These are phyloP conservation scores for Saccharum officinarum DNA, from an alignment of 176 grass and related monocot genomes.

Conservation along the genomic window DNA sequence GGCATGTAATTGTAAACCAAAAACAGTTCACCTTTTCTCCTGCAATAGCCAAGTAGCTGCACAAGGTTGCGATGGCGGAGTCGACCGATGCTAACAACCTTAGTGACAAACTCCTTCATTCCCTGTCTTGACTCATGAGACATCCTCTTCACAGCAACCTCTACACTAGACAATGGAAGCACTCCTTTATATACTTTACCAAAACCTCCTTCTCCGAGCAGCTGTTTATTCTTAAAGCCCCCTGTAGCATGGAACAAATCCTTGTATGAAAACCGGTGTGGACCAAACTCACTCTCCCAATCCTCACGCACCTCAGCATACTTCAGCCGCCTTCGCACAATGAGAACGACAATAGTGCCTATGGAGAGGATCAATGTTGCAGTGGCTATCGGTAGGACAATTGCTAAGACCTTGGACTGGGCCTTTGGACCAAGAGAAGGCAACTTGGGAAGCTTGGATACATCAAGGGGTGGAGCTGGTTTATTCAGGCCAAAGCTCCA, in stretches of 20 bases:
- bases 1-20: slow-evolving; percentile 48
- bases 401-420: slow-evolving; percentile 8
- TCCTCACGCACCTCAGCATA: slow-evolving; percentile 42
- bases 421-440: slow-evolving; percentile 5
- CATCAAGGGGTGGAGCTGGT: slow-evolving; percentile 18
- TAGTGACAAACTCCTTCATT: slow-evolving; percentile 42
- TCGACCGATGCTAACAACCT: background rate
- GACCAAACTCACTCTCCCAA: slow-evolving; percentile 39
- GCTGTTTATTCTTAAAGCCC: slow-evolving; percentile 30
- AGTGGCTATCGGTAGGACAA: slow-evolving; percentile 24
- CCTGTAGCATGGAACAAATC: slow-evolving; percentile 22
- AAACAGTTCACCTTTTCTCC: slow-evolving; percentile 37
- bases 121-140: slow-evolving; percentile 51
- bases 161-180: background rate
- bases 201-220: slow-evolving; percentile 43
- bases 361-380: slow-evolving; percentile 11
- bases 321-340: background rate
- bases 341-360: background rate
- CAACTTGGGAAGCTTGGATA: slow-evolving; percentile 29
- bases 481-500: slow-evolving; percentile 43
- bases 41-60: slow-evolving; percentile 41
- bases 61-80: slow-evolving; percentile 34
- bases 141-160: slow-evolving; percentile 42
- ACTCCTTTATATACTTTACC: slow-evolving; percentile 43
- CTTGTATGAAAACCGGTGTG: slow-evolving; percentile 35